A percentile compares a stretch with the other conserved stretches of the same genome.
These are phyloP conservation scores for Nicotiana paniculata DNA, from an alignment of 257 asterid genomes.

Conservation along the genomic window DNA sequence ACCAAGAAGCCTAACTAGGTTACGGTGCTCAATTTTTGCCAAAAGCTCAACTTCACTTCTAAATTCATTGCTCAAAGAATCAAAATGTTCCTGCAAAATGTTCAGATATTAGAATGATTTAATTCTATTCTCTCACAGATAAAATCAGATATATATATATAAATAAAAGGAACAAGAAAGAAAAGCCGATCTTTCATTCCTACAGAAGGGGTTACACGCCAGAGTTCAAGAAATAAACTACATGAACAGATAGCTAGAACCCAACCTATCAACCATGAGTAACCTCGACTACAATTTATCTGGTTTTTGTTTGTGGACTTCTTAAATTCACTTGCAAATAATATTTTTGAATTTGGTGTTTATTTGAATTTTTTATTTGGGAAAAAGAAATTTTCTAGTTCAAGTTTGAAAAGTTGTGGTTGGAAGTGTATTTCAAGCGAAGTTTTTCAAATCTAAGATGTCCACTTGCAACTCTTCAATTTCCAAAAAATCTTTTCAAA, in stretches of 20 bases:
- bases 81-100: constrained; percentile 51
- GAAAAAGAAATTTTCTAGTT: not conserved
- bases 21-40: constrained; percentile 93
- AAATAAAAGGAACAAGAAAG: not conserved
- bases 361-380: not conserved
- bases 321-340: not conserved
- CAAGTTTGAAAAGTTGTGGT: not conserved
- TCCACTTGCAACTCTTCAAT: not conserved
- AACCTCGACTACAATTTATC: not conserved
- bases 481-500: not conserved
- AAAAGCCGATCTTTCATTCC: not conserved
- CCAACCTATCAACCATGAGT: not conserved
- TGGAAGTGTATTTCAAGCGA: not conserved
- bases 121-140: not conserved
- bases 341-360: not conserved
- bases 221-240: not conserved
- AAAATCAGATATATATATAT: not conserved
- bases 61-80: constrained; percentile 57
- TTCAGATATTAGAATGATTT: constrained; percentile 4
- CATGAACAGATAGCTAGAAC: not conserved
- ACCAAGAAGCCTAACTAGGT: constrained; percentile 91
- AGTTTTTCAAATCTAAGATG: not conserved
- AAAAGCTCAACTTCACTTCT: constrained; percentile 92
- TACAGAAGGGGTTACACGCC: not conserved
- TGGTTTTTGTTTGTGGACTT: not conserved